These are phyloP conservation scores for Niveomyces coronatus DNA, from an alignment of 2,329 filamentous ascomycete species.

Conservation along the genomic window DNA sequence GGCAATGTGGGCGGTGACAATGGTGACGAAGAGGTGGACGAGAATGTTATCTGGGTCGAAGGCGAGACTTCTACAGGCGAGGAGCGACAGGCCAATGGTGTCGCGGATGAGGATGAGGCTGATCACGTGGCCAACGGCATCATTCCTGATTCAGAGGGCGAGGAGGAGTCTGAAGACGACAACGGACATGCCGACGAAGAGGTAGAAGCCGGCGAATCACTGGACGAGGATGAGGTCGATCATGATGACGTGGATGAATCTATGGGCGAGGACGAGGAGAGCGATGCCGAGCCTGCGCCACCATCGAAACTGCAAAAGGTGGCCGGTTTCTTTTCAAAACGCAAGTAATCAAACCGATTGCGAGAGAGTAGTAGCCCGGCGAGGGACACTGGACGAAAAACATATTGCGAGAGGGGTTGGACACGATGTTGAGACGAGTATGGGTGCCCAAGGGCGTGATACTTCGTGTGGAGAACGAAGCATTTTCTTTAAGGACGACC, in stretches of 20 bases:
- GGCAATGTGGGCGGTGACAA: slow-evolving; percentile 41
- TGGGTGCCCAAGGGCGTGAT: too few species aligned
- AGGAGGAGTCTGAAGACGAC: slow-evolving; percentile 36
- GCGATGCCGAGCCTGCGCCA: slow-evolving; percentile 38
- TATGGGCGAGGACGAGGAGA: slow-evolving; percentile 45
- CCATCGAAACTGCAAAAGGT: slow-evolving; percentile 36
- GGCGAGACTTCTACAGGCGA: slow-evolving; percentile 62
- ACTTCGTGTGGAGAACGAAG: not conserved
- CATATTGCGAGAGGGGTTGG: too few species aligned
- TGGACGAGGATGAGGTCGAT: slow-evolving; percentile 50
- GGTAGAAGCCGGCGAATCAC: slow-evolving; percentile 36
- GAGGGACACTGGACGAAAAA: too few species aligned
- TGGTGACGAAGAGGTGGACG: slow-evolving; percentile 46
- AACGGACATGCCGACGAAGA: slow-evolving; percentile 35
- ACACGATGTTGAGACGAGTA: too few species aligned
- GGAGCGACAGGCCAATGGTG: slow-evolving; percentile 24
- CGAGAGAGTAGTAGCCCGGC: too few species aligned
- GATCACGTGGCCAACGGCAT: slow-evolving; percentile 43
- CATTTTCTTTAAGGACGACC: too few species aligned
- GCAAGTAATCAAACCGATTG: too few species aligned
- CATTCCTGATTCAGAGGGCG: slow-evolving; percentile 50
- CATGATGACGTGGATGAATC: slow-evolving; percentile 48
- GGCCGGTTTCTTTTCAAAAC: slow-evolving; percentile 19
- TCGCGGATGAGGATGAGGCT: slow-evolving; percentile 18
- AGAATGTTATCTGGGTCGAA: slow-evolving; percentile 80